Percentiles rank a stretch among this genome's conserved stretches.
These are phyloP conservation scores for Claviceps purpurea DNA, from an alignment of 2,329 filamentous ascomycete species.

Conservation along the genomic window DNA sequence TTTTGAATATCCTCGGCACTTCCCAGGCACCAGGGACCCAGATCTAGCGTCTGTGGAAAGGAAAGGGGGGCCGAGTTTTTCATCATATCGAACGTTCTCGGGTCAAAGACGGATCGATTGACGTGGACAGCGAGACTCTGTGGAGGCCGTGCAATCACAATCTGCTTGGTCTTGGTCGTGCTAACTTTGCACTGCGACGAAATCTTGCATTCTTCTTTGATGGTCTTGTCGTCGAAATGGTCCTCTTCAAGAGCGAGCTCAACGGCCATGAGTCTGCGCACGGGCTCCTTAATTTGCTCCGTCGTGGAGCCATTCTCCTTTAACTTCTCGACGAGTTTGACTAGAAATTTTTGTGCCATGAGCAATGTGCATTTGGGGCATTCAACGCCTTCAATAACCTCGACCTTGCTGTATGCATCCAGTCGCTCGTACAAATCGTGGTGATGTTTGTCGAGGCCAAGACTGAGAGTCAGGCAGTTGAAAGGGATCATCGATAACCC, in stretches of 20 bases:
- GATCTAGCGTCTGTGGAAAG: slow-evolving; percentile 62
- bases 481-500: slow-evolving; percentile 85
- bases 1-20: slow-evolving; percentile 24
- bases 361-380: slow-evolving; percentile 83
- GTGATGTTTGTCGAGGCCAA: slow-evolving; percentile 46
- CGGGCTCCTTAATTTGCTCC: slow-evolving; percentile 36
- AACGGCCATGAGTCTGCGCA: slow-evolving; percentile 49
- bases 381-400: slow-evolving; percentile 78
- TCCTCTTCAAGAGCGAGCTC: slow-evolving; percentile 63
- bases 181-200: slow-evolving; percentile 53
- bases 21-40: slow-evolving; percentile 77
- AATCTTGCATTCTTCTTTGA: slow-evolving; percentile 52
- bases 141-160: slow-evolving; percentile 71
- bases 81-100: slow-evolving; percentile 60
- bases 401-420: slow-evolving; percentile 72
- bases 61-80: slow-evolving; percentile 74
- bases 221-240: slow-evolving; percentile 59
- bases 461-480: slow-evolving; percentile 79
- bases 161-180: slow-evolving; percentile 80
- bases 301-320: slow-evolving; percentile 24
- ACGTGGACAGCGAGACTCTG: slow-evolving; percentile 74
- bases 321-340: slow-evolving; percentile 29
- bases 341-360: slow-evolving; percentile 35
- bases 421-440: slow-evolving; percentile 69
- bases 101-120: slow-evolving; percentile 85